Base-by-base conservation (phyloP, 1,284 basidiomycete genomes). In the Cryptococcus maquisensis region DNA sequence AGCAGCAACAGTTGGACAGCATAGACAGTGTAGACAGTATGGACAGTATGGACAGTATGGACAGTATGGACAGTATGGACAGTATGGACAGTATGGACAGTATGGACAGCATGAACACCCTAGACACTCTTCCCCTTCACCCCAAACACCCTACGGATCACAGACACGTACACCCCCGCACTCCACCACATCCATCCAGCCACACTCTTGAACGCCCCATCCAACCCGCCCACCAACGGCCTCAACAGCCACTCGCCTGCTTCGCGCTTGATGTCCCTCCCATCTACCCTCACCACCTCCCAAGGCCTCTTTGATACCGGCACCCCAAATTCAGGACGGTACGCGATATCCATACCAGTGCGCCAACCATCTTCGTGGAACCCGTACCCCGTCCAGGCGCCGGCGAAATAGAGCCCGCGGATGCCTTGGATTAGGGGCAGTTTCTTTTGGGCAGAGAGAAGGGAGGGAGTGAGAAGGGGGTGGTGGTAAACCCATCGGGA, bases 361-460 rank as follows among this genome's bases (percentile, higher is more conserved):
- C 85, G 82, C 74, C 89, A 89, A 4, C 86, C 87, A 65, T 89
- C 87, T 73, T 89, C 86, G 74, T 90, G 86, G 76, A 87, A 86
- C 3, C 63, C 87, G 62, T 88, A 88, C 49, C 83, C 82, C 49
- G 84, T 80, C 79, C 86, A 90, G 3, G 87, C 88, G 18, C 87
- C 86, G 2, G 84, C 85, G 67, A 83, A 90, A 20, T 83, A 81
- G 50, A 89, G 80, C 1, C 83, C 81, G 8, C 84, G 80, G 20
- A 69, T 79, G 61, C 83, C 82, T 73, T 90, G 87, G 49, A 89
- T 86, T 12, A 28, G 23, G 4, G 51, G 43, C 18, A 58, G 49
- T 21, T 54, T 54, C 47, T 54, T 41, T 42, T 47, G 60, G 32
- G 45, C 20, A 44, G 20, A 24, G 1, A 53, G 18, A 15, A 56